Percentiles rank a stretch among this genome's conserved stretches.
Conservation (phyloP, 2,329 filamentous ascomycete genomes). For the Exophiala xenobiotica region DNA sequence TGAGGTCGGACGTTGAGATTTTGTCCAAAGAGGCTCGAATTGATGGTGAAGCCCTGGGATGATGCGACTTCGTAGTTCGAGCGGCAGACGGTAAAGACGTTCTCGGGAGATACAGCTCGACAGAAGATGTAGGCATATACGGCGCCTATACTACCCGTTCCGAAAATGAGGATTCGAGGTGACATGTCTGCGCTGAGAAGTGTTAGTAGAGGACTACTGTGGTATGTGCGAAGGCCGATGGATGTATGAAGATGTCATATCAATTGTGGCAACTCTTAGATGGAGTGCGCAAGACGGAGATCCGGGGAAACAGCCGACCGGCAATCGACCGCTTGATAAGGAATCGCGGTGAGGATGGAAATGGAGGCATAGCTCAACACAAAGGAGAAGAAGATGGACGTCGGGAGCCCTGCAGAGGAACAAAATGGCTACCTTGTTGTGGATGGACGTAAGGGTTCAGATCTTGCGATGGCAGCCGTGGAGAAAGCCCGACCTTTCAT, state of each 20-base stretch:
- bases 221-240: not conserved
- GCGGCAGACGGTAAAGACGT: constrained; percentile 36
- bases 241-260: not conserved
- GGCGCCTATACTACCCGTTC: constrained; percentile 36
- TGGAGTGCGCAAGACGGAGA: not conserved
- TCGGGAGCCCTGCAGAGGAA: too few relatives aligned
- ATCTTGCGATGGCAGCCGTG: too few relatives aligned
- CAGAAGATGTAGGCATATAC: constrained; percentile 35
- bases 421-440: too few relatives aligned
- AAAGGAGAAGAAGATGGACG: too few relatives aligned
- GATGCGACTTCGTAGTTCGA: constrained; percentile 35
- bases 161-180: constrained; percentile 36
- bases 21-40: constrained; percentile 31
- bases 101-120: constrained; percentile 27
- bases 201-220: not conserved
- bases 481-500: too few relatives aligned
- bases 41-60: constrained; percentile 33
- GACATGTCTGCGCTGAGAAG: constrained; percentile 12
- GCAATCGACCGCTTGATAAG: not conserved
- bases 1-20: constrained; percentile 30
- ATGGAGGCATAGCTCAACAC: too few relatives aligned
- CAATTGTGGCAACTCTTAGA: not conserved
- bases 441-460: too few relatives aligned
- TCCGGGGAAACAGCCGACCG: not conserved
- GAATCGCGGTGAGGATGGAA: too few relatives aligned